A percentile compares a stretch with the other conserved stretches of the same genome.
phyloP scores from a whole-genome alignment of 352 stramenopile genomes.

The Vaucheria bursata region DNA sequence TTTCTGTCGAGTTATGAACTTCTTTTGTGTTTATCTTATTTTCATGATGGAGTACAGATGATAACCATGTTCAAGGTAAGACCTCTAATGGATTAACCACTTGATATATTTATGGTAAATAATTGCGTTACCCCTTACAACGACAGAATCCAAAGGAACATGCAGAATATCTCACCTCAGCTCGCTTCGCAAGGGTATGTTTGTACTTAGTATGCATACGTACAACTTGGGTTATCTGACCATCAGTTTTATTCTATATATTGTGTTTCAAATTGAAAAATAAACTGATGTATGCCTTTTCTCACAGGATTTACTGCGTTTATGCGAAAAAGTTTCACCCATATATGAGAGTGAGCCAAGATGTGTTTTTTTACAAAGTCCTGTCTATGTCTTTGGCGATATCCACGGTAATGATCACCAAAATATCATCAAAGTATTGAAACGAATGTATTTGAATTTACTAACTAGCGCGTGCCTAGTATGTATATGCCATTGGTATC shows the following conservation, averaged over 20 bases:
- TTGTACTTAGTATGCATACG: not conserved
- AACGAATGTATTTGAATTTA: too few relatives aligned
- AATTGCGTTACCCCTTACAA: too few relatives aligned
- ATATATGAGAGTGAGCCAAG: slow-evolving; percentile 74
- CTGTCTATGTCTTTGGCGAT: slow-evolving; percentile 85
- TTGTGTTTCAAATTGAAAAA: too few relatives aligned
- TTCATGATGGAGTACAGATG: slow-evolving; percentile 8
- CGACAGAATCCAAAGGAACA: slow-evolving; percentile 21
- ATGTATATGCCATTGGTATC: too few relatives aligned
- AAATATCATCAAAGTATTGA: not conserved
- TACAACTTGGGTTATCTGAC: not conserved
- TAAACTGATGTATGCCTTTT: too few relatives aligned
- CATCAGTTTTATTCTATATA: too few relatives aligned
- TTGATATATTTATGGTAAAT: slow-evolving; percentile 2
- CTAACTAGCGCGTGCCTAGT: too few relatives aligned
- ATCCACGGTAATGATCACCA: slow-evolving; percentile 61
- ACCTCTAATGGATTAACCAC: not conserved
- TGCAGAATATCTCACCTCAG: slow-evolving; percentile 26
- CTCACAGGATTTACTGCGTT: slow-evolving; percentile 41
- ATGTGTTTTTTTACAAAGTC: slow-evolving; percentile 71
- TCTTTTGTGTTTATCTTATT: too few relatives aligned
- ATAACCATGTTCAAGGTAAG: slow-evolving; percentile 10
- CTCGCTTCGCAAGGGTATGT: not conserved
- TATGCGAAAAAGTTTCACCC: slow-evolving; percentile 58
- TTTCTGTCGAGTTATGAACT: too few relatives aligned